Percentiles rank a stretch among this genome's conserved stretches.
Evolutionary conservation across 495 filamentous ascomycete genomes (phyloP).

Genomic region (Neurospora sp.): DNA sequence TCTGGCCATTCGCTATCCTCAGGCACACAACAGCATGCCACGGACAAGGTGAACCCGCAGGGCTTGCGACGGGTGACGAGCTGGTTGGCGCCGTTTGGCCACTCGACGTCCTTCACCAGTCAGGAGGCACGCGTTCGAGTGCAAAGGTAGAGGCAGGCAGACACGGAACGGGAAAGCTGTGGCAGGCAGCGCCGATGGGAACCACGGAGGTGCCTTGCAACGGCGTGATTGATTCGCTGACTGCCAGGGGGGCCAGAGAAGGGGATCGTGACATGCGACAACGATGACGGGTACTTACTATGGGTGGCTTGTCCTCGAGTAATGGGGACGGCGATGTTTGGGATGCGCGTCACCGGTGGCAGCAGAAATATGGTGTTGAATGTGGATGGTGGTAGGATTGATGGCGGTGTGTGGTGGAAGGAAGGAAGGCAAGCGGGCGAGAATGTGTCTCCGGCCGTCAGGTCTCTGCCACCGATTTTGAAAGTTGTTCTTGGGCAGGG

Average conservation of each 20-base stretch:
- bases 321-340: conserved; percentile 21
- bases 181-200: neutral
- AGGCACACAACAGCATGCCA: neutral
- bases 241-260: neutral
- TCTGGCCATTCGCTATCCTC: neutral
- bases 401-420: conserved; percentile 25
- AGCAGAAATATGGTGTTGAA: conserved; percentile 15
- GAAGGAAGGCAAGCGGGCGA: conserved; percentile 5
- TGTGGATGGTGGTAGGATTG: conserved; percentile 15
- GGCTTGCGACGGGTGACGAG: neutral
- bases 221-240: neutral
- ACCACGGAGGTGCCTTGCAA: neutral
- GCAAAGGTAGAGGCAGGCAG: neutral
- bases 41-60: neutral
- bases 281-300: conserved; percentile 19
- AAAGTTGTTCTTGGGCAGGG: conserved; percentile 29
- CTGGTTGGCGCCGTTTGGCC: neutral
- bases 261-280: neutral
- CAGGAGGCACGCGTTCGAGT: neutral
- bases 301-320: conserved; percentile 11
- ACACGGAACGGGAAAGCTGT: neutral
- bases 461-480: conserved; percentile 22
- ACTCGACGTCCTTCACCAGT: neutral
- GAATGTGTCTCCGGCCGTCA: conserved; percentile 18
- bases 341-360: neutral